phyloP scores from a whole-genome alignment of 1,139 yeast species.

The Sugiyamaella neomexicana region DNA sequence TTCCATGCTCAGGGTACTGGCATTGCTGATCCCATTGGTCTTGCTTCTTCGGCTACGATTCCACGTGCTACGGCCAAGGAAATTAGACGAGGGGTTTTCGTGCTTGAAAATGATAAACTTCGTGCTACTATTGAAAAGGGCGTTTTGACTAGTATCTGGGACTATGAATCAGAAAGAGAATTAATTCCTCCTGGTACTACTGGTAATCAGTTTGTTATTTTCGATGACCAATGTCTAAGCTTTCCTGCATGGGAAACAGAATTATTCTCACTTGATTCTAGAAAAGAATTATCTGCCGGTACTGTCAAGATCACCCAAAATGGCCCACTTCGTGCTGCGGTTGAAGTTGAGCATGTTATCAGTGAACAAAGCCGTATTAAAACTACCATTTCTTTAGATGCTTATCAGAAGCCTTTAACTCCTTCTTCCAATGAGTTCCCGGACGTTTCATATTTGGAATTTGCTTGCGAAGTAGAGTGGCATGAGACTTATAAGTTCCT shows the following conservation, averaged over 20 bases:
- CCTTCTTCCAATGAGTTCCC: conserved; percentile 29
- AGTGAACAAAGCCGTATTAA: conserved; percentile 59
- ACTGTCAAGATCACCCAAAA: conserved; percentile 50
- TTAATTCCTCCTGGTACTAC: conserved; percentile 60
- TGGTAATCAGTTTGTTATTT: conserved; percentile 76
- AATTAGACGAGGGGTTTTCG: conserved; percentile 45
- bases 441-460: conserved; percentile 47
- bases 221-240: conserved; percentile 84
- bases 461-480: conserved; percentile 78
- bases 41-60: conserved; percentile 5
- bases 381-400: conserved; percentile 71
- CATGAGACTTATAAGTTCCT: conserved; percentile 82
- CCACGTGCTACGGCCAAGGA: conserved; percentile 39
- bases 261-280: conserved; percentile 73
- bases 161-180: conserved; percentile 61
- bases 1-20: conserved; percentile 23
- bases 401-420: conserved; percentile 43
- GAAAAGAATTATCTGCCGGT: conserved; percentile 51
- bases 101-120: conserved; percentile 61
- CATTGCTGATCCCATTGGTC: conserved; percentile 21
- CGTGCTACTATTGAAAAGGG: conserved; percentile 65
- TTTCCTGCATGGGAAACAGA: conserved; percentile 99
- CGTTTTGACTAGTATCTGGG: conserved; percentile 64
- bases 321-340: conserved; percentile 61
- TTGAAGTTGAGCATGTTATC: conserved; percentile 57